phyloP scores from a whole-genome alignment of 768 basidiomycete genomes.

The Austroboletus eburneus region DNA sequence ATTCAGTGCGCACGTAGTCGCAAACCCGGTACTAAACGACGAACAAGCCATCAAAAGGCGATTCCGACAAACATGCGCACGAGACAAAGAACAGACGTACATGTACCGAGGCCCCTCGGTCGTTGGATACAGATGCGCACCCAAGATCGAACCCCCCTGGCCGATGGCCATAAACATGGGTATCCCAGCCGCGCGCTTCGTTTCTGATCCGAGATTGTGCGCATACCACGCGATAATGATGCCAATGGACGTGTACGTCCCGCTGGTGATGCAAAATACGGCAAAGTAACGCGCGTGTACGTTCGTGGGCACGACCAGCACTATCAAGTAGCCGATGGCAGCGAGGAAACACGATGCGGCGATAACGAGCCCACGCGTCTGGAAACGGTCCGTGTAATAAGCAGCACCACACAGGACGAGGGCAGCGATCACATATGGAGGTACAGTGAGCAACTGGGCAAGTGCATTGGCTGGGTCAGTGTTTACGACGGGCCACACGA shows the following conservation, averaged over 20 bases:
- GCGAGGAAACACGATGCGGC: conserved; percentile 27
- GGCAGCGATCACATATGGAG: conserved; percentile 73
- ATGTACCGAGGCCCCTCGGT: conserved; percentile 62
- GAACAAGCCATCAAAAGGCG: no score
- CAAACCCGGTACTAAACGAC: conserved; percentile 55
- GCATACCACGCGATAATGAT: conserved; percentile 75
- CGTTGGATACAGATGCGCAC: conserved; percentile 67
- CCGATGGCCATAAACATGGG: conserved; percentile 80
- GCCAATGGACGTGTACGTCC: conserved; percentile 75
- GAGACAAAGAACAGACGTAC: conserved; percentile 34
- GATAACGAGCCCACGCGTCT: conserved; percentile 48
- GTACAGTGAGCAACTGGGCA: conserved; percentile 74
- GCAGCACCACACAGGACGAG: conserved; percentile 57
- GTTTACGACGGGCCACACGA: no score
- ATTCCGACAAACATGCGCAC: neutral
- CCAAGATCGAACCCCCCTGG: conserved; percentile 72
- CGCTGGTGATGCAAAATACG: conserved; percentile 70
- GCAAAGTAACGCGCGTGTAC: conserved; percentile 71
- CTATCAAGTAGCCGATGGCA: conserved; percentile 53
- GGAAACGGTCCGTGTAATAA: conserved; percentile 61
- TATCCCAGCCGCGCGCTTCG: conserved; percentile 71
- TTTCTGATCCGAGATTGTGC: conserved; percentile 75
- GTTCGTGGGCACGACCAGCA: conserved; percentile 52
- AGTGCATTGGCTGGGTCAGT: conserved; percentile 48
- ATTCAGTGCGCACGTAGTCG: conserved; percentile 40